Conservation (phyloP, 2,329 filamentous ascomycete genomes). For the Allantophomopsis lycopodina region DNA sequence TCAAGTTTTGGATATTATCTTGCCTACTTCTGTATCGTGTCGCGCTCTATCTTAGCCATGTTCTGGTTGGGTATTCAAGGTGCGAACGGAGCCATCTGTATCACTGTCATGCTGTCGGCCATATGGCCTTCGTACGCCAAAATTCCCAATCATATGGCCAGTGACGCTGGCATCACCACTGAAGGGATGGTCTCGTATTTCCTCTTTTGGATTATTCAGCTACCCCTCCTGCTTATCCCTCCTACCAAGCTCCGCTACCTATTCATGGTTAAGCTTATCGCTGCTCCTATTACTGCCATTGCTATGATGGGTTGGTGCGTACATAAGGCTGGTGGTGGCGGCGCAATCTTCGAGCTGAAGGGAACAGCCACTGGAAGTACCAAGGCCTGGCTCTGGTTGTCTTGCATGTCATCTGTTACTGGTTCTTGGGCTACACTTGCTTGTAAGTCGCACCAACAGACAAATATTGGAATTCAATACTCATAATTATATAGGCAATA, state of each 20-base stretch:
- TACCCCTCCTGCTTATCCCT: conserved; percentile 35
- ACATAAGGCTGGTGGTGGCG: conserved; percentile 33
- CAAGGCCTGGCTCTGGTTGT: conserved; percentile 14
- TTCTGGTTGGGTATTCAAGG: conserved; percentile 54
- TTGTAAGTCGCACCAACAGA: neutral
- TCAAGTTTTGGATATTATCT: conserved; percentile 32
- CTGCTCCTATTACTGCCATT: conserved; percentile 43
- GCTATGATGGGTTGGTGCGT: conserved; percentile 51
- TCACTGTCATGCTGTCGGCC: conserved; percentile 27
- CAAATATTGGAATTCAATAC: neutral
- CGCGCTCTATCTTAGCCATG: conserved; percentile 28
- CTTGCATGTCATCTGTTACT: conserved; percentile 16
- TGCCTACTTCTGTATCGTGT: conserved; percentile 24
- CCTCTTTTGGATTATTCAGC: conserved; percentile 22
- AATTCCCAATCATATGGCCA: conserved; percentile 36
- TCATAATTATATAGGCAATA: conserved; percentile 11
- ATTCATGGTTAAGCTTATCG: conserved; percentile 33
- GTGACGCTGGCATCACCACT: conserved; percentile 36
- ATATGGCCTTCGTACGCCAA: conserved; percentile 40
- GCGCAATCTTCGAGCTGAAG: conserved; percentile 11
- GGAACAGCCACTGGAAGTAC: conserved; percentile 12
- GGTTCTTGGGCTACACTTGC: conserved; percentile 18
- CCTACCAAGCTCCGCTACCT: conserved; percentile 31
- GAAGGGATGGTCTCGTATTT: conserved; percentile 42
- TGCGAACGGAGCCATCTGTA: conserved; percentile 42